Base-by-base conservation (phyloP, 129 eudicot species). In the carrot (Daucus carota) region DNA sequence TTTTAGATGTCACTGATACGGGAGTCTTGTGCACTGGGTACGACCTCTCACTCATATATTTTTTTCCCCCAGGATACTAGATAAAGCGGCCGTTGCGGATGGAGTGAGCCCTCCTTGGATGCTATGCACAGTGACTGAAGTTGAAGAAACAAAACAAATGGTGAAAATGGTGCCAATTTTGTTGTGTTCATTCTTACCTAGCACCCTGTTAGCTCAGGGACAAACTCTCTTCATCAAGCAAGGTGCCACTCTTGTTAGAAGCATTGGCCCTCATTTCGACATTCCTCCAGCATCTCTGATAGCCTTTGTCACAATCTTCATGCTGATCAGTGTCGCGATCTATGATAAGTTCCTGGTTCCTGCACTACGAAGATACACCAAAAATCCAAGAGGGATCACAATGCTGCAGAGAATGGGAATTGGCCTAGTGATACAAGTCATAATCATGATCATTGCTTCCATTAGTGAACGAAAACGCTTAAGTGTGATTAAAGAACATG, bases 211-310 rank as follows among this genome's bases (percentile, higher is more conserved):
- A 1, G 87, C 92, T 34, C 96, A 90, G 66, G 29, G 83, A 2
- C 80, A 78, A 44, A 88, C 91, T 45, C 84, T 90, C n/a, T 90
- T 88, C 80, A 77, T 88, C 85, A 91, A 88, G 74, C 97, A 91
- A 82, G 95, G 95, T 44, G 77, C 83, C 8, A 86, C 88, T 0
- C 81, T 91, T 28, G 78, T 72, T 32, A 72, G 93, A 18, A 67
- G 79, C 62, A 83, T 91, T 7, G 92, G 92, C 15, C 85, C 88
- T 3, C 62, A 86, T 59, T 89, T 89, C 32, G 57, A 83, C 10
- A 89, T 92, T 70, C 96, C 96, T 5, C 91, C 97, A 1, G 96
- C 97, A 15, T 77, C 73, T 74, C 87, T 92, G 11, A 28, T 83
- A 0, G 91, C 84, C 47, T 84, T 92, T 18, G 54, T 80, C 8